Percentiles rank a stretch among this genome's conserved stretches.
phyloP scores from a whole-genome alignment of 768 basidiomycete genomes.

The Lentinula boryana region DNA sequence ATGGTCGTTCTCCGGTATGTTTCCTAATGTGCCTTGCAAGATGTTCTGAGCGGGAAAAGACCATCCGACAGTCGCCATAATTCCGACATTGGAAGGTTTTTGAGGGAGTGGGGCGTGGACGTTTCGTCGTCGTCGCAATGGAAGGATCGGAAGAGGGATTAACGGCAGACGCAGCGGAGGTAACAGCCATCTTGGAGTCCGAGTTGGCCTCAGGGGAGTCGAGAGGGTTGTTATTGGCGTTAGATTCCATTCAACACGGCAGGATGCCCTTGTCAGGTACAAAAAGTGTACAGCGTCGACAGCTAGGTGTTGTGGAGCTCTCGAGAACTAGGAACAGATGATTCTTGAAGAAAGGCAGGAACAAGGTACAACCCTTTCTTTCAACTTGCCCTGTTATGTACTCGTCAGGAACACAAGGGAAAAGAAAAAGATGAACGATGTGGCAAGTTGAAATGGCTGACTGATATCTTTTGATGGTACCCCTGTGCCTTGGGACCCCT shows the following conservation, averaged over 20 bases:
- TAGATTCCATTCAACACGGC: background rate
- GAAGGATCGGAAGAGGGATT: background rate
- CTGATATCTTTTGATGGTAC: background rate
- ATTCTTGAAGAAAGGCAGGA: background rate
- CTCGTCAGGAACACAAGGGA: background rate
- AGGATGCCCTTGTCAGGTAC: background rate
- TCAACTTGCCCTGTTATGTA: background rate
- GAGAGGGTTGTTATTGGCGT: background rate
- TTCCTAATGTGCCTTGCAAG: slow-evolving; percentile 49
- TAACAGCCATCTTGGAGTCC: slow-evolving; percentile 1
- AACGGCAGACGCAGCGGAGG: background rate
- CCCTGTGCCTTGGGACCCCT: background rate
- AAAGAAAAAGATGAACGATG: background rate
- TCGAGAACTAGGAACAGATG: background rate
- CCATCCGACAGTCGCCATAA: slow-evolving; percentile 94
- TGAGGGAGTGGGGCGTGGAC: slow-evolving; percentile 78
- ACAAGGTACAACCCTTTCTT: background rate
- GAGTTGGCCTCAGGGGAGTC: background rate
- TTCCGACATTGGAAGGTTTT: slow-evolving; percentile 96
- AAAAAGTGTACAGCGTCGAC: background rate
- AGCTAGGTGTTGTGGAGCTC: slow-evolving; percentile 1
- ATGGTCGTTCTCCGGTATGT: slow-evolving; percentile 97
- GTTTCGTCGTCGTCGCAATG: slow-evolving; percentile 29
- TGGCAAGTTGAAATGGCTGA: background rate
- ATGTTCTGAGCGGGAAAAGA: slow-evolving; percentile 41